A percentile compares a stretch with the other conserved stretches of the same genome.
Evolutionary conservation across 768 basidiomycete genomes (phyloP).

Genomic region (Xerocomellus intermedius): DNA sequence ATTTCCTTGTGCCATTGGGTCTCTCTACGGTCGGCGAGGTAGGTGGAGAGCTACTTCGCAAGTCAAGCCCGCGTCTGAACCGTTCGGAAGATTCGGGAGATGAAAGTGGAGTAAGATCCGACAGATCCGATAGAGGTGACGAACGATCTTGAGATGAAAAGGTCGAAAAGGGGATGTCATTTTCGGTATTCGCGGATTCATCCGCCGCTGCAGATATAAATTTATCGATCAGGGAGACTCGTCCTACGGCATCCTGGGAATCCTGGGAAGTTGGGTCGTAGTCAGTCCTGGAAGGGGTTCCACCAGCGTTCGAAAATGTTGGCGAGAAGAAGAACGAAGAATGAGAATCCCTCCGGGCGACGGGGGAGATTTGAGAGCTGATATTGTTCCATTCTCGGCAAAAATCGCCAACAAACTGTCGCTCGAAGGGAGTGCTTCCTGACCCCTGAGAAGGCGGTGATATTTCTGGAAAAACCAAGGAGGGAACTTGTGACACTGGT

Average conservation of each 20-base stretch:
- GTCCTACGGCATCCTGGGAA: conserved; percentile 4
- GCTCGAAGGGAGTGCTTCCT: conserved; percentile 29
- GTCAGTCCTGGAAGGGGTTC: background rate
- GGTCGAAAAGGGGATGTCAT: background rate
- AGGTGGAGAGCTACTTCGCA: conserved; percentile 14
- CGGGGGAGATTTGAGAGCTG: conserved; percentile 23
- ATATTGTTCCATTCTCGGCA: conserved; percentile 18
- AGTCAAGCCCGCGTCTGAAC: background rate
- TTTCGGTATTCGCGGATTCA: conserved; percentile 5
- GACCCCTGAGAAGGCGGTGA: conserved; percentile 29
- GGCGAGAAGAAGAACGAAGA: conserved; percentile 9
- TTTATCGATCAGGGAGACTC: conserved; percentile 28
- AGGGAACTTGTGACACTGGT: conserved; percentile 14
- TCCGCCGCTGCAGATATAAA: conserved; percentile 27
- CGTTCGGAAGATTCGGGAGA: conserved; percentile 18
- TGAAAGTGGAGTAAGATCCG: conserved; percentile 31
- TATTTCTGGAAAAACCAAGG: conserved; percentile 22
- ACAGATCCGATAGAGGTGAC: conserved; percentile 28
- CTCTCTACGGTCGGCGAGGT: conserved; percentile 16
- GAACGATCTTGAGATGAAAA: conserved; percentile 12
- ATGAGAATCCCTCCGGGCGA: conserved; percentile 10
- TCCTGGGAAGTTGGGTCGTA: conserved; percentile 5
- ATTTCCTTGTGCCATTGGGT: background rate
- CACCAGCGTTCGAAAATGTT: background rate
- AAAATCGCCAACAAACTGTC: conserved; percentile 25